These are phyloP conservation scores for Amoebophrya sp. DNA, from an alignment of 169 alveolate species.

Conservation along the genomic window DNA sequence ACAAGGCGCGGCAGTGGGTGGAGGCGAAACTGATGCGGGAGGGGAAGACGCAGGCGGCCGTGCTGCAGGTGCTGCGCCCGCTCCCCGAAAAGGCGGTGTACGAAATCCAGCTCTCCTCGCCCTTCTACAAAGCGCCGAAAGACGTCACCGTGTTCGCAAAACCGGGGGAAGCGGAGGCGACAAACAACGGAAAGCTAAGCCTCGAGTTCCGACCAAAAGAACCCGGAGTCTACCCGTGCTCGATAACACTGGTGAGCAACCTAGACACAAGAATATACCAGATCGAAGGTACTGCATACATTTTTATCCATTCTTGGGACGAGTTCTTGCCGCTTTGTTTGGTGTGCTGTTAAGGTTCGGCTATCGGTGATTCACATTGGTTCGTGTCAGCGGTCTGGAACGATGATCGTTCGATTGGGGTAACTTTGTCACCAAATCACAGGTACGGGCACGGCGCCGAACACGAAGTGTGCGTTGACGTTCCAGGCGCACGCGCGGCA, in stretches of 20 bases:
- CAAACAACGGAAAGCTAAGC: slow-evolving; percentile 21
- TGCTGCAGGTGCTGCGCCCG: background rate
- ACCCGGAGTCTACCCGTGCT: slow-evolving; percentile 52
- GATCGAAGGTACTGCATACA: slow-evolving; percentile 33
- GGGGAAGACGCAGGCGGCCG: background rate
- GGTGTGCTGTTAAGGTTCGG: too few relatives aligned
- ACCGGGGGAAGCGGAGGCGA: slow-evolving; percentile 6
- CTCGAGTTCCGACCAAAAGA: slow-evolving; percentile 42
- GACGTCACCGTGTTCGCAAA: background rate
- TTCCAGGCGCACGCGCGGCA: slow-evolving; percentile 67
- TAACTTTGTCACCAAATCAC: slow-evolving; percentile 41
- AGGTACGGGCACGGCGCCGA: slow-evolving; percentile 64
- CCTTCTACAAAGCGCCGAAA: slow-evolving; percentile 27
- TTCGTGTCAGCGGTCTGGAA: too few relatives aligned
- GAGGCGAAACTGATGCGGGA: background rate
- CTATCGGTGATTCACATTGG: too few relatives aligned
- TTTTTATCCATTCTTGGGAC: too few relatives aligned
- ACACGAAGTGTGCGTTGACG: slow-evolving; percentile 58
- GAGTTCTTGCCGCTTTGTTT: too few relatives aligned
- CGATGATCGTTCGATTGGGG: too few relatives aligned
- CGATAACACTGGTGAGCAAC: slow-evolving; percentile 42
- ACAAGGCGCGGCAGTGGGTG: slow-evolving; percentile 28
- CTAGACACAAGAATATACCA: slow-evolving; percentile 68
- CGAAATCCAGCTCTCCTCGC: slow-evolving; percentile 25
- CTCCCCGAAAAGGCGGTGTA: background rate